phyloP scores from a whole-genome alignment of 2,329 filamentous ascomycete species.

The Emergomyces pasteurianus region DNA sequence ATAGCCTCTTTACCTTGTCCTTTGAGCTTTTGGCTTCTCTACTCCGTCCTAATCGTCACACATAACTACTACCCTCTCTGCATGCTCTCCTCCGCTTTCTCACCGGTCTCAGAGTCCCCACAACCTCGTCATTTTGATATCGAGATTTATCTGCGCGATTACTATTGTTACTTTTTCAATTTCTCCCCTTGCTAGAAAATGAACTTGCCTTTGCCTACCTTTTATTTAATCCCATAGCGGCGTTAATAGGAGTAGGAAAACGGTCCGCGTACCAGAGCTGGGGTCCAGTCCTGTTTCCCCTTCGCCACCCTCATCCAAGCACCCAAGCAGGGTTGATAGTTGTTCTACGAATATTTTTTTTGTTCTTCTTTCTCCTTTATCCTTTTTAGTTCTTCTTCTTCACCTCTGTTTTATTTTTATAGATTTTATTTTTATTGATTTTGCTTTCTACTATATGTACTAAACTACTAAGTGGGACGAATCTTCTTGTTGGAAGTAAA shows the following conservation, averaged over 20 bases:
- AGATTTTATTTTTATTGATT: no score
- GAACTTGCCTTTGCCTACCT: background rate
- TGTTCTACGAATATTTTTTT: background rate
- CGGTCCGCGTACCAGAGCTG: background rate
- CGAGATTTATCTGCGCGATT: background rate
- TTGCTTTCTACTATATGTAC: background rate
- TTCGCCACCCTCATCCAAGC: background rate
- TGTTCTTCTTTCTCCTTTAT: no score
- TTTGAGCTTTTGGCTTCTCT: background rate
- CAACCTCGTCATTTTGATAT: background rate
- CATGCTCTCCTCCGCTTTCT: background rate
- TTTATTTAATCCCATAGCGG: background rate
- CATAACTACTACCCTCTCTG: background rate
- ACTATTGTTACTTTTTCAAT: background rate
- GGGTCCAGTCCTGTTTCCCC: background rate
- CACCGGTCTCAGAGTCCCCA: background rate
- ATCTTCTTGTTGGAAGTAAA: background rate
- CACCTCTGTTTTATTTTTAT: background rate
- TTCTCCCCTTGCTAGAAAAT: background rate
- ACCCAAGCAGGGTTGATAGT: background rate
- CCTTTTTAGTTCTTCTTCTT: background rate
- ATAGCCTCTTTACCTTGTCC: background rate
- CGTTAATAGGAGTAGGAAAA: background rate
- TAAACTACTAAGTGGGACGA: background rate
- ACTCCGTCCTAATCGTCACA: no score